Evolutionary conservation across 306 rosid genomes (phyloP).

Genomic region (Malus sylvestris): DNA sequence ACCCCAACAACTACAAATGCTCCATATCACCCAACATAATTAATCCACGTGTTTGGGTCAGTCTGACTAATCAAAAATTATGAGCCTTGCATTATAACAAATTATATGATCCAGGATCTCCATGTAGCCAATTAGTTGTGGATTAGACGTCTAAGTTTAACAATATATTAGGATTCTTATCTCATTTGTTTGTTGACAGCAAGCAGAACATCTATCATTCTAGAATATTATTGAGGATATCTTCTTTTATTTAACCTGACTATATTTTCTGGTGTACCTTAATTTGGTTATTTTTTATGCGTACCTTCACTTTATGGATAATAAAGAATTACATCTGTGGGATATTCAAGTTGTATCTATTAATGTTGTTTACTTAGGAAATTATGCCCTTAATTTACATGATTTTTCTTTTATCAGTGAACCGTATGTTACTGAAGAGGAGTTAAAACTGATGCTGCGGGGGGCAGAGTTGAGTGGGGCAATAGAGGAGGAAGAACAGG

Average conservation of each 20-base stretch:
- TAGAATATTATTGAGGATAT: background rate
- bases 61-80: background rate
- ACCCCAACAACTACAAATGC: background rate
- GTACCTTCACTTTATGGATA: background rate
- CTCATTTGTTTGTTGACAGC: background rate
- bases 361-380: background rate
- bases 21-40: background rate
- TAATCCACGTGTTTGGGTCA: background rate
- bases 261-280: background rate
- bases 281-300: background rate
- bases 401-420: slow-evolving; percentile 40
- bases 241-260: background rate
- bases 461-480: slow-evolving; percentile 99
- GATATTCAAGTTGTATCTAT: background rate
- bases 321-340: background rate
- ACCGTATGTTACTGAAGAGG: slow-evolving; percentile 98
- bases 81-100: background rate
- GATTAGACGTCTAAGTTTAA: background rate
- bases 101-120: background rate
- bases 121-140: background rate
- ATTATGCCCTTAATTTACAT: background rate
- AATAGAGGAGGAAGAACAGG: slow-evolving; percentile 99
- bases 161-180: background rate
- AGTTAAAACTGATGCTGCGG: slow-evolving; percentile 91
- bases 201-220: background rate